Conservation (phyloP, 2,329 filamentous ascomycete species). For the Colletotrichum spinosum region DNA sequence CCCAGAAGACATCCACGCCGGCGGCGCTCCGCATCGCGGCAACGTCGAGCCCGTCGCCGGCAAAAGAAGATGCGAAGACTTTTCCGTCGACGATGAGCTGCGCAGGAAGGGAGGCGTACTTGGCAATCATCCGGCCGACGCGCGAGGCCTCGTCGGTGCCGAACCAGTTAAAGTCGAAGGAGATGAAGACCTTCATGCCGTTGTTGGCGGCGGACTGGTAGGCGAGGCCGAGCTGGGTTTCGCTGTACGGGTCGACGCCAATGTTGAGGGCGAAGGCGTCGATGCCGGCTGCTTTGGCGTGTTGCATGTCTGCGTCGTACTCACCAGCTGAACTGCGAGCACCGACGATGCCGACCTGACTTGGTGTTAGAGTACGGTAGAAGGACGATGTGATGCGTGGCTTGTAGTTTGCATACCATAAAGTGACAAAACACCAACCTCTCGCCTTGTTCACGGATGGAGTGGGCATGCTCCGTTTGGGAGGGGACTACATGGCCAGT, state of each 20-base stretch:
- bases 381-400: not conserved
- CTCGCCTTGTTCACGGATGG: not conserved
- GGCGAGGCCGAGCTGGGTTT: constrained; percentile 59
- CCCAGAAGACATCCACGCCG: constrained; percentile 58
- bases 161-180: constrained; percentile 68
- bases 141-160: constrained; percentile 47
- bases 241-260: constrained; percentile 55
- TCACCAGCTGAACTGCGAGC: constrained; percentile 55
- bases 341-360: constrained; percentile 57
- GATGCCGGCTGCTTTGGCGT: constrained; percentile 53
- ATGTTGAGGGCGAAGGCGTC: constrained; percentile 65
- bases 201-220: constrained; percentile 60
- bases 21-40: constrained; percentile 54
- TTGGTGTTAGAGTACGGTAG: not conserved
- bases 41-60: constrained; percentile 59
- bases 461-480: not conserved
- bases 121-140: constrained; percentile 57
- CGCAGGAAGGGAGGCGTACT: constrained; percentile 55
- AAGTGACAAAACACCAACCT: constrained; percentile 56
- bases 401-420: constrained; percentile 47
- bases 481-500: not conserved
- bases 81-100: constrained; percentile 63
- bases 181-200: constrained; percentile 66
- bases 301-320: constrained; percentile 60
- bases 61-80: constrained; percentile 66